These are phyloP conservation scores for Candida succiphila DNA, from an alignment of 805 yeast genomes.

Conservation along the genomic window DNA sequence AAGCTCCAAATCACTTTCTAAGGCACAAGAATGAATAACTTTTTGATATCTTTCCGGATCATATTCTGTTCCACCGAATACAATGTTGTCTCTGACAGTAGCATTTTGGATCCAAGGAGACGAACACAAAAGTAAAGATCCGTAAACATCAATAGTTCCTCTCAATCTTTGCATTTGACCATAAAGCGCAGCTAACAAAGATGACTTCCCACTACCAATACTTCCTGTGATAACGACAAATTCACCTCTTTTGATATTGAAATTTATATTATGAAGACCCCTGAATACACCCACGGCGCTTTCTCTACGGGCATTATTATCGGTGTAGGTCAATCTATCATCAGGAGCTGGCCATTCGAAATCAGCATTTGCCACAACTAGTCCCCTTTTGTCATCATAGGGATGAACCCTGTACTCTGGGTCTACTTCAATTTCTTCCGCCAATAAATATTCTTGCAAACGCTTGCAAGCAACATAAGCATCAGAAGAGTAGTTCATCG, in stretches of 20 bases:
- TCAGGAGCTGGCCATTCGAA: slow-evolving; percentile 56
- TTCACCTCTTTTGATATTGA: slow-evolving; percentile 52
- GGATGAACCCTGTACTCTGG: slow-evolving; percentile 12
- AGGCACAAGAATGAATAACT: slow-evolving; percentile 56
- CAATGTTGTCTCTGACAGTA: slow-evolving; percentile 64
- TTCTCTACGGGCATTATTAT: slow-evolving; percentile 2
- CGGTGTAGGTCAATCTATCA: too few relatives aligned
- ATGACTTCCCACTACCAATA: slow-evolving; percentile 77
- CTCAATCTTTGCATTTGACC: slow-evolving; percentile 51
- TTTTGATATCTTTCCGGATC: slow-evolving; percentile 38
- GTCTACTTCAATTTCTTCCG: slow-evolving; percentile 25
- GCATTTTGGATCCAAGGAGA: slow-evolving; percentile 81
- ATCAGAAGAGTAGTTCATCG: slow-evolving; percentile 59
- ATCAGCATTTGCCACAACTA: slow-evolving; percentile 39
- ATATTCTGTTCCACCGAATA: slow-evolving; percentile 49
- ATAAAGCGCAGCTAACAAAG: slow-evolving; percentile 57
- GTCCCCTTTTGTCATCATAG: slow-evolving; percentile 10
- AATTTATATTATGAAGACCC: slow-evolving; percentile 40
- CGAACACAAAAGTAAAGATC: slow-evolving; percentile 35
- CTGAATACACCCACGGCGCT: slow-evolving; percentile 16
- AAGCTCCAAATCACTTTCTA: slow-evolving; percentile 53
- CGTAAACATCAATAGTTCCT: slow-evolving; percentile 47
- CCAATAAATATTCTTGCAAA: slow-evolving; percentile 41
- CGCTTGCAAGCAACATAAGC: slow-evolving; percentile 51
- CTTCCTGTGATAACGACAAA: slow-evolving; percentile 70